A percentile compares a stretch with the other conserved stretches of the same genome.
Conservation (phyloP, 495 filamentous ascomycete species). For the Xylaria telfairii region DNA sequence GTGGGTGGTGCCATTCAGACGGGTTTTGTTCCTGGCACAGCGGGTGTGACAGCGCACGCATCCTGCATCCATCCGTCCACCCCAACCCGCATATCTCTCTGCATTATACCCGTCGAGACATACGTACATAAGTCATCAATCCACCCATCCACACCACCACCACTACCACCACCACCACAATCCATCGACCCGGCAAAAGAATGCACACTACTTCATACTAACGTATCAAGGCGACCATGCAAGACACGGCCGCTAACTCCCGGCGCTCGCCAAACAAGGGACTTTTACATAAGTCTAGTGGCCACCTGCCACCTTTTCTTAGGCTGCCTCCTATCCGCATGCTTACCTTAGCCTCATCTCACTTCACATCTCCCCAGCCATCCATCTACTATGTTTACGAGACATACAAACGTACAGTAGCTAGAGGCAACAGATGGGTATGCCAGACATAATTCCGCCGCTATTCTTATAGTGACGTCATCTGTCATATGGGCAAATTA, state of each 20-base stretch:
- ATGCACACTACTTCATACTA: conserved; percentile 10
- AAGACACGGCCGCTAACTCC: not conserved
- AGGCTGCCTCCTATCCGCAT: not conserved
- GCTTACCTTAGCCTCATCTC: not conserved
- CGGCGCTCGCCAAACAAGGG: not conserved
- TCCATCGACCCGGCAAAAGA: not conserved
- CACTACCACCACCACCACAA: conserved; percentile 3
- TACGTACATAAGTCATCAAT: conserved; percentile 22
- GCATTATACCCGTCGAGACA: conserved; percentile 17
- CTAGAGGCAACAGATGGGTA: not conserved
- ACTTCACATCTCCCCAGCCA: not conserved
- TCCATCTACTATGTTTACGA: not conserved
- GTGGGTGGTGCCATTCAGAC: conserved; percentile 27
- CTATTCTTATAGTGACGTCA: not conserved
- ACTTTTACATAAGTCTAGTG: not conserved
- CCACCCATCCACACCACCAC: conserved; percentile 26
- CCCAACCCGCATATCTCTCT: conserved; percentile 21
- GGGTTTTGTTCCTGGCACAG: conserved; percentile 26
- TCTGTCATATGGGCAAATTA: not conserved
- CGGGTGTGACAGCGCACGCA: conserved; percentile 27
- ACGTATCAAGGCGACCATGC: conserved; percentile 1
- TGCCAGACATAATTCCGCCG: not conserved
- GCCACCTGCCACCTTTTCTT: not conserved
- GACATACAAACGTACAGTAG: not conserved
- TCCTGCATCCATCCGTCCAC: conserved; percentile 20